phyloP scores from a whole-genome alignment of 768 basidiomycete species.

The Serendipita sp. region DNA sequence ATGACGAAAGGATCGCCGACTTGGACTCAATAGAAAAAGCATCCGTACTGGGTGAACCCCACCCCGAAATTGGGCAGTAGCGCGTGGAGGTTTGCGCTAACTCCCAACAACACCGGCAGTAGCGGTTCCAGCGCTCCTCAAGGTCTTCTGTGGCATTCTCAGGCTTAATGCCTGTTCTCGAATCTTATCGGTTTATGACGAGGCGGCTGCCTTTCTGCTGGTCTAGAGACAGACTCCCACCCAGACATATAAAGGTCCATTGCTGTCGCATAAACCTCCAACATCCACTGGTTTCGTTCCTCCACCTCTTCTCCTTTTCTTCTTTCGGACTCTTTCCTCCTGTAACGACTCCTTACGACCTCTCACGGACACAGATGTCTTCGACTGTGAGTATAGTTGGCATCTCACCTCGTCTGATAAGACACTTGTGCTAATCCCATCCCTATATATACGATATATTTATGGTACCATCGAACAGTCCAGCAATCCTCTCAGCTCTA shows the following conservation, averaged over 20 bases:
- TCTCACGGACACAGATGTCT: background rate
- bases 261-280: background rate
- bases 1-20: too few relatives aligned
- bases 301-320: background rate
- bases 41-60: too few relatives aligned
- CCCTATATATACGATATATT: too few relatives aligned
- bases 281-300: background rate
- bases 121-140: too few relatives aligned
- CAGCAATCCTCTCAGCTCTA: background rate
- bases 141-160: too few relatives aligned
- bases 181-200: too few relatives aligned
- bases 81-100: too few relatives aligned
- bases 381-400: background rate
- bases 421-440: background rate
- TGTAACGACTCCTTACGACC: background rate
- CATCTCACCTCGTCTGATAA: background rate
- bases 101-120: too few relatives aligned
- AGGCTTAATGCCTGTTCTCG: too few relatives aligned
- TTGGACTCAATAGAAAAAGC: too few relatives aligned
- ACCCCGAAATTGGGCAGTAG: too few relatives aligned
- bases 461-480: background rate
- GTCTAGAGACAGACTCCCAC: background rate
- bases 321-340: background rate
- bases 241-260: background rate
- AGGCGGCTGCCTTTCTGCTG: too few relatives aligned